Percentiles rank a stretch among this genome's conserved stretches.
Conservation (phyloP, 805 yeast genomes). For the Kazachstania bromeliacearum region DNA sequence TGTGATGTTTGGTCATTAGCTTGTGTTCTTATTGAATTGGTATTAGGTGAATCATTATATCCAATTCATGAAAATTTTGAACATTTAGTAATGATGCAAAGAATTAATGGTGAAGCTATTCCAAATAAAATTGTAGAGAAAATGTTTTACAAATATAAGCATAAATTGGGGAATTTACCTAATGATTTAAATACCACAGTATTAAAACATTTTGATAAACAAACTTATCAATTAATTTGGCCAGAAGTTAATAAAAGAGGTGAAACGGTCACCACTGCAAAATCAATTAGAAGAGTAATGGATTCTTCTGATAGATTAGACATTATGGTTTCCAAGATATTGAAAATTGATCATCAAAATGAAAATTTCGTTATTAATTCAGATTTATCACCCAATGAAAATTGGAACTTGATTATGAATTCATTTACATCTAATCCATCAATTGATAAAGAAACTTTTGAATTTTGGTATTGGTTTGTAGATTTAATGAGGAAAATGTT, state of each 20-base stretch:
- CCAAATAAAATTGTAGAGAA: slow-evolving; percentile 30
- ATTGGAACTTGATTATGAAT: slow-evolving; percentile 21
- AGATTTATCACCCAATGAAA: slow-evolving; percentile 24
- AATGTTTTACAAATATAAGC: slow-evolving; percentile 25
- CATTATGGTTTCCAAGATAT: slow-evolving; percentile 20
- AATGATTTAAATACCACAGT: slow-evolving; percentile 26
- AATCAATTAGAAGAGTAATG: slow-evolving; percentile 25
- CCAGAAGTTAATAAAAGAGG: slow-evolving; percentile 25
- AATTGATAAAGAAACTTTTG: slow-evolving; percentile 49
- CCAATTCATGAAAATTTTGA: slow-evolving; percentile 92
- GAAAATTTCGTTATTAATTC: slow-evolving; percentile 23
- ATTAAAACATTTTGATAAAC: slow-evolving; percentile 24
- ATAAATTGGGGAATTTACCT: slow-evolving; percentile 27
- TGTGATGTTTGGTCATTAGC: slow-evolving; percentile 98
- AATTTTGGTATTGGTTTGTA: slow-evolving; percentile 75
- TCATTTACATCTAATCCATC: slow-evolving; percentile 3
- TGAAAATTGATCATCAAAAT: slow-evolving; percentile 22
- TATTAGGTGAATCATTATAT: slow-evolving; percentile 89
- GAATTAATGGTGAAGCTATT: slow-evolving; percentile 49
- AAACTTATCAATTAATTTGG: slow-evolving; percentile 19
- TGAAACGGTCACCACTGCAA: slow-evolving; percentile 21
- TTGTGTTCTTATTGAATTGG: slow-evolving; percentile 81
- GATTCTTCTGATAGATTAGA: slow-evolving; percentile 25
- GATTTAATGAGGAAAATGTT: slow-evolving; percentile 61
- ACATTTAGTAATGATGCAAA: slow-evolving; percentile 92